Base-by-base conservation (phyloP, 139 green algal species). In the Pleodorina starrii region DNA sequence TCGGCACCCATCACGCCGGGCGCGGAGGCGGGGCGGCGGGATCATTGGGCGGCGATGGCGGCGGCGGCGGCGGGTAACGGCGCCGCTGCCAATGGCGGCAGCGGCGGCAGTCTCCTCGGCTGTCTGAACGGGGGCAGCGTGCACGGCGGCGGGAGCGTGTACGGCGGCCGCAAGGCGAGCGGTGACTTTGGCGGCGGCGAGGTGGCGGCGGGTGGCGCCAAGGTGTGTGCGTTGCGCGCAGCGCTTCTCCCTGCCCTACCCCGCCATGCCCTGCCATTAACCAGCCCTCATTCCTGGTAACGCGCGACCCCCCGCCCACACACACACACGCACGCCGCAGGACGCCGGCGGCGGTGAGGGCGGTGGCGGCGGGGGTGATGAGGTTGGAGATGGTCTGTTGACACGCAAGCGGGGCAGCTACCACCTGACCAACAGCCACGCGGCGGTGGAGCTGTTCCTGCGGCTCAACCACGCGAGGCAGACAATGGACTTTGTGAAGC, bases 401-500 rank as follows among this genome's bases (percentile, higher is more conserved):
- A 43, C 35, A 0, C 81, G 73, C 54, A 87, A 88, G 50, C 81
- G 84, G 42, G 85, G 59, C 89, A 88, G 75, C 66, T 90, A 93
- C 81, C 87, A 93, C 90, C 85, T 94, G 63, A 92, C 78, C 4
- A 92, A 95, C 84, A 51, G 81, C 16, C 91, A 95, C 80, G 94
- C 95, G 0, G 95, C 95, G 0, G 89, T 95, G 59, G 95, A 98
- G 93, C 93, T 98, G 46, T 96, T 97, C 66, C 95, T 97, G 72
- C 93, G 96, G 5, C 91, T 98, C 21, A 97, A 97, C 85, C 95
- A 96, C 82, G 94, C 96, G 11, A 91, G 96, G 6, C 95, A 98
- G 92, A 99, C 97, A 5, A 84, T 98, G 57, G 97, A 97, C 90
- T 98, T 96, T 92, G 96, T 95, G 5, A 95, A 96, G 82, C 92